Percentiles rank a stretch among this genome's conserved stretches.
Evolutionary conservation across 768 basidiomycete species (phyloP).

Genomic region (Boletus huronensis): DNA sequence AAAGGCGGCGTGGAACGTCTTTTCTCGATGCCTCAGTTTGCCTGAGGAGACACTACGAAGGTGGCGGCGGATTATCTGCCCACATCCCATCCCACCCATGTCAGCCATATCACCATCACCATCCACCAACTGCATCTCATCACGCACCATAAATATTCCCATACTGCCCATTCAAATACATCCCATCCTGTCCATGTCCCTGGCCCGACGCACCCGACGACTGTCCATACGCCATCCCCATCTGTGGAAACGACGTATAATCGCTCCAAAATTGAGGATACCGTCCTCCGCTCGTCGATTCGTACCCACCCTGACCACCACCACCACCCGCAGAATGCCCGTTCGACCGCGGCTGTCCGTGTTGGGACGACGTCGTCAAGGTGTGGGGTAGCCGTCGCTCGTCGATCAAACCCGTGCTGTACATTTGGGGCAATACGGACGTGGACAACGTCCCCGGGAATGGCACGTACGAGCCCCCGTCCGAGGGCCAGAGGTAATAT

Average conservation of each 20-base stretch:
- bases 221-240: slow-evolving; percentile 40
- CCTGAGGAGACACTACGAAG: background rate
- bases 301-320: slow-evolving; percentile 18
- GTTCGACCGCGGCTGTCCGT: slow-evolving; percentile 14
- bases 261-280: slow-evolving; percentile 58
- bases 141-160: slow-evolving; percentile 29
- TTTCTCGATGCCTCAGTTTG: background rate
- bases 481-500: slow-evolving; percentile 49
- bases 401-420: slow-evolving; percentile 68
- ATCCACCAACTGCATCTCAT: background rate
- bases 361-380: slow-evolving; percentile 17
- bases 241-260: slow-evolving; percentile 49
- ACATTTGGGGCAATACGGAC: slow-evolving; percentile 69
- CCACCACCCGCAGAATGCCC: slow-evolving; percentile 12
- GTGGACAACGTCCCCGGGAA: slow-evolving; percentile 56
- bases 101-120: background rate
- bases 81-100: background rate
- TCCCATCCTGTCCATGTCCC: slow-evolving; percentile 17
- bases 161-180: slow-evolving; percentile 27
- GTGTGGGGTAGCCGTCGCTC: slow-evolving; percentile 35
- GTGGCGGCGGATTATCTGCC: slow-evolving; percentile 10
- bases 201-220: slow-evolving; percentile 5
- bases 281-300: slow-evolving; percentile 24
- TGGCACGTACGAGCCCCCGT: slow-evolving; percentile 31
- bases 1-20: background rate